Evolutionary conservation across 2,329 filamentous ascomycete species (phyloP), one percentile per base, ranked within the genome.

Genomic region (Fusarium annulatum): DNA sequence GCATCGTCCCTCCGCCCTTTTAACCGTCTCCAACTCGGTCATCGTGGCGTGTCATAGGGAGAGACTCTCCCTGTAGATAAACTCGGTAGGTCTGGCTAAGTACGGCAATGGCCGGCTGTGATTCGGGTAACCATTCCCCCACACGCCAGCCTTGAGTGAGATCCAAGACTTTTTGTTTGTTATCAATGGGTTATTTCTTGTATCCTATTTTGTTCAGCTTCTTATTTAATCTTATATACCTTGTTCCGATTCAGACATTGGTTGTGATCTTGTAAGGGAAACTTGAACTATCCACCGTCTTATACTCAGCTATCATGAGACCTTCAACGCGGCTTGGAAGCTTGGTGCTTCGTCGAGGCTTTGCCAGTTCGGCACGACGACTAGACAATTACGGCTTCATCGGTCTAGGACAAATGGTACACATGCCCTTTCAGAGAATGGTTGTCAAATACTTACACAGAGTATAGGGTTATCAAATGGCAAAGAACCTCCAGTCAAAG

Each of bases 331-430:
- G 77, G 16, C 66, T 81, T 23, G 76, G 74, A 41, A 74, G 78
- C 64, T 70, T 80, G 43, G 77, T 79, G 65, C 84, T 85, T 71
- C 82, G 82, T 67, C 84, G 88, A 60, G 81, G 81, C n/a, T 90
- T 90, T 77, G 86, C 87, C 26, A 84, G 82, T 15, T 85, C 88
- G 56, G 63, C 85, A 16, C 78, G 82, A 34, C 81, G 86, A 65
- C 77, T 86, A 61, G 87, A 89, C 49, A 86, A 81, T 49, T 90
- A 90, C 81, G 88, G 85, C 76, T 90, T 91, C 76, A 85, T 91
- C 62, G 89, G 89, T 19, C 80, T 91, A 19, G 89, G 89, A 10
- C 88, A 90, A 71, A 91, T 91, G 89, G 88, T 90, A 81, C 36
- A 84, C 14, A 14, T 30, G 5, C 6, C 9, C 7, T 9, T 7